Evolutionary conservation across 2,329 filamentous ascomycete genomes (phyloP), one percentile per base, ranked within the genome.

Genomic region (Penicillium nordicum): DNA sequence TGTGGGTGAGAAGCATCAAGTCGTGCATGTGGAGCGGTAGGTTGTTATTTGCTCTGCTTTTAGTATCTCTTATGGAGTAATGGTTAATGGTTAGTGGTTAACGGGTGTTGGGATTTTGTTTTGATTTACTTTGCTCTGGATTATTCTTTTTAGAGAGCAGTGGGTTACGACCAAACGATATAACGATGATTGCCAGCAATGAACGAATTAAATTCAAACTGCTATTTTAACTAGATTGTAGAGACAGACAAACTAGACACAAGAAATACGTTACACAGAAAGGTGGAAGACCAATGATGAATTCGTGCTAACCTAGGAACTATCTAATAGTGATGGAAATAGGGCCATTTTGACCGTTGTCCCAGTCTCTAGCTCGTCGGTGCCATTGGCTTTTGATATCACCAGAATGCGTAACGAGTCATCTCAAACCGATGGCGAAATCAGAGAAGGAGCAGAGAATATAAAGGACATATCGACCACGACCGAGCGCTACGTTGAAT

Each of bases 21-120:
- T 50, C 44, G 45, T 51, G 40, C 57, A 64, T 47, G 25, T 53
- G n/a, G 59, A 59, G 41, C 50, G 52, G 41, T 63, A 37, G 27
- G 34, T 32, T 41, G n/a, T 41, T 4, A 16, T 56, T 27, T n/a
- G 21, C 16, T 44, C 32, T 25, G n/a, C 40, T 46, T 44, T 21
- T 7, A 11, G 18, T 43, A 11, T 36, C 9, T 21, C 27, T 12
- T 53, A 11, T 4, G 36, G 23, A 27, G 29, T 34, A 48, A 40
- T 38, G 34, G 25, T 6, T 16, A 27, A 34, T 34, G 18, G 18
- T 18, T 18, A 18, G 2, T 18, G 32, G 14, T 8, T 34, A 34
- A 50, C 43, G 14, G 48, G 29, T 9, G 38, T 34, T 51, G 27
- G 18, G 14, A 32, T 14, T n/a, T 40, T 12, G 1, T 42, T 45